phyloP scores from a whole-genome alignment of 345 rosid species.

The Gossypium bickii region DNA sequence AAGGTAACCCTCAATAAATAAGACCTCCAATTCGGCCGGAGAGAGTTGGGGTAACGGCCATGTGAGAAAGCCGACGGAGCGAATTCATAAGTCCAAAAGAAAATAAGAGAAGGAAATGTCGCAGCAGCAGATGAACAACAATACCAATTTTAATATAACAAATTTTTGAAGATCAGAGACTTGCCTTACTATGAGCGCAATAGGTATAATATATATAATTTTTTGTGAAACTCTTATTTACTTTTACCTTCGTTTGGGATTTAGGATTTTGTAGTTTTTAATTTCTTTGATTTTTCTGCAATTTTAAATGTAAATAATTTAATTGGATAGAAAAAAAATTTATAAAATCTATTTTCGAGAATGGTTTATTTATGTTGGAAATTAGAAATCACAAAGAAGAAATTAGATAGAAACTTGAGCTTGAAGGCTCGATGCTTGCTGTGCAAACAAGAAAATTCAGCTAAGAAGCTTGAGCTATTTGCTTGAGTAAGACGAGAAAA shows the following conservation, averaged over 20 bases:
- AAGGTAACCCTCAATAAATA: neutral
- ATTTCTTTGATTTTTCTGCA: neutral
- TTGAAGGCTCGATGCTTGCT: no score
- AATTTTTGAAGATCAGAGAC: conserved; percentile 96
- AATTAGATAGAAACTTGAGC: no score
- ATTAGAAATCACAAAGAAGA: no score
- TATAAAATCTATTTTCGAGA: neutral
- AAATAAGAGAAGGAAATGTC: conserved; percentile 28
- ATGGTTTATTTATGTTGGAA: neutral
- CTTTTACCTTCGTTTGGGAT: neutral
- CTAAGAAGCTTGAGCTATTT: no score
- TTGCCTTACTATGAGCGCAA: conserved; percentile 88
- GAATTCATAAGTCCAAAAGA: neutral
- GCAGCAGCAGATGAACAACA: conserved; percentile 35
- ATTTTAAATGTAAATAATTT: neutral
- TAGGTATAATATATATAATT: conserved; percentile 38
- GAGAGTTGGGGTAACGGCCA: neutral
- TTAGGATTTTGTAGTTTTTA: neutral
- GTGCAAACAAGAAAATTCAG: no score
- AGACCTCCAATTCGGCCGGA: neutral
- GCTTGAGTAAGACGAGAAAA: no score
- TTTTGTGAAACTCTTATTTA: neutral
- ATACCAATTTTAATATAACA: conserved; percentile 36
- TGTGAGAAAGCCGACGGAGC: conserved; percentile 1
- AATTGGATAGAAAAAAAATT: neutral